Conservation (phyloP, 495 filamentous ascomycete genomes). For the Podospora anserina region DNA sequence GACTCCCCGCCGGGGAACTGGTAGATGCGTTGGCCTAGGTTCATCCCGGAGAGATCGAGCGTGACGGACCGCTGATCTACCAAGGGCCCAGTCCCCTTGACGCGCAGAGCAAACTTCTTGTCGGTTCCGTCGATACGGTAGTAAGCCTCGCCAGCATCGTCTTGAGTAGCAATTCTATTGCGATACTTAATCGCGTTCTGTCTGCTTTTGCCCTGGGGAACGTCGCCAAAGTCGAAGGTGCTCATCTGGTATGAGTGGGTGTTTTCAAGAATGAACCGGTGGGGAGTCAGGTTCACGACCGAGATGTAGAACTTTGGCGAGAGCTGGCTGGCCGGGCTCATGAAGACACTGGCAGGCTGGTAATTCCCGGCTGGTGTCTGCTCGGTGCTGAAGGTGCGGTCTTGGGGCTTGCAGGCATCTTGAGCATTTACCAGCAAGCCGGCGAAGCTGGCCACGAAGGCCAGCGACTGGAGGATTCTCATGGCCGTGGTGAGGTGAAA, state of each 20-base stretch:
- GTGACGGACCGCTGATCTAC: constrained; percentile 19
- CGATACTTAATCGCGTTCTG: constrained; percentile 30
- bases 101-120: constrained; percentile 21
- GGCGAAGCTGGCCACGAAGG: constrained; percentile 17
- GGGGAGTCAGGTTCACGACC: constrained; percentile 35
- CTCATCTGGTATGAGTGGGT: constrained; percentile 34
- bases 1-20: constrained; percentile 28
- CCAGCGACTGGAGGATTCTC: constrained; percentile 12
- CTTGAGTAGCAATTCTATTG: constrained; percentile 11
- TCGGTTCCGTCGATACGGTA: constrained; percentile 29
- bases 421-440: constrained; percentile 12
- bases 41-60: constrained; percentile 25
- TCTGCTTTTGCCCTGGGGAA: constrained; percentile 21
- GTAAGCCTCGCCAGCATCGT: constrained; percentile 32
- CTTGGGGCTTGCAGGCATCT: constrained; percentile 16
- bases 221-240: constrained; percentile 23
- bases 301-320: constrained; percentile 27
- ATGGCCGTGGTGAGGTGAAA: constrained; percentile 3
- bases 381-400: constrained; percentile 26
- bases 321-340: constrained; percentile 11
- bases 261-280: constrained; percentile 30
- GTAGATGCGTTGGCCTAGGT: constrained; percentile 30
- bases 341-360: constrained; percentile 16
- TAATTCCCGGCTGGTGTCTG: constrained; percentile 17
- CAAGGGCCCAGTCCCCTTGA: constrained; percentile 15